Percentiles rank a stretch among this genome's conserved stretches.
Evolutionary conservation across 2,329 filamentous ascomycete genomes (phyloP).

Genomic region (Tolypocladium ovalisporum): DNA sequence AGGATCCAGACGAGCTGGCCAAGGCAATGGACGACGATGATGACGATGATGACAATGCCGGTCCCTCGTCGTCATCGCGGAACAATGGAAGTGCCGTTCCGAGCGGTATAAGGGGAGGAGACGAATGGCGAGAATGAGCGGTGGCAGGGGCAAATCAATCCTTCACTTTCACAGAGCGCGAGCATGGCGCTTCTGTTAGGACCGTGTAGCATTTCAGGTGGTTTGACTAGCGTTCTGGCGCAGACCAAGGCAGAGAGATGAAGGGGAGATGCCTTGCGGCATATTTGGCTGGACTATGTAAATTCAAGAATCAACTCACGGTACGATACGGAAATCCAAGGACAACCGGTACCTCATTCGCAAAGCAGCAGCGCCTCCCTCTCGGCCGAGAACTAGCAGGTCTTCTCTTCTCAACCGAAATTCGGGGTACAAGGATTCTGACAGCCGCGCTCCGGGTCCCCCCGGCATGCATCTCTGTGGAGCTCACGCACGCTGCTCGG

Average conservation of each 20-base stretch:
- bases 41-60: slow-evolving; percentile 26
- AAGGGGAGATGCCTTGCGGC: background rate
- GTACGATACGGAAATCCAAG: background rate
- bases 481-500: background rate
- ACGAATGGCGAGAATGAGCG: slow-evolving; percentile 33
- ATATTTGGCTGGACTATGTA: background rate
- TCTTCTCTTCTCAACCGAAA: background rate
- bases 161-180: background rate
- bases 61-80: slow-evolving; percentile 11
- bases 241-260: background rate
- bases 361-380: background rate
- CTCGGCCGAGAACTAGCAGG: background rate
- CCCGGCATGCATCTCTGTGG: background rate
- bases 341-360: background rate
- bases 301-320: background rate
- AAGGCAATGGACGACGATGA: slow-evolving; percentile 47
- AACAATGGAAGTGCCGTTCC: slow-evolving; percentile 17
- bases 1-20: slow-evolving; percentile 54
- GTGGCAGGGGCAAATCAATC: slow-evolving; percentile 1
- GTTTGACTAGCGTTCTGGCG: background rate
- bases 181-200: background rate
- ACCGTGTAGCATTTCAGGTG: background rate
- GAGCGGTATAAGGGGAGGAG: slow-evolving; percentile 31
- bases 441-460: background rate
- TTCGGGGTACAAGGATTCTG: background rate